Percentiles rank a stretch among this genome's conserved stretches.
Evolutionary conservation across 73 alveolate species (phyloP).

Genomic region (Paramecium pentaurelia): DNA sequence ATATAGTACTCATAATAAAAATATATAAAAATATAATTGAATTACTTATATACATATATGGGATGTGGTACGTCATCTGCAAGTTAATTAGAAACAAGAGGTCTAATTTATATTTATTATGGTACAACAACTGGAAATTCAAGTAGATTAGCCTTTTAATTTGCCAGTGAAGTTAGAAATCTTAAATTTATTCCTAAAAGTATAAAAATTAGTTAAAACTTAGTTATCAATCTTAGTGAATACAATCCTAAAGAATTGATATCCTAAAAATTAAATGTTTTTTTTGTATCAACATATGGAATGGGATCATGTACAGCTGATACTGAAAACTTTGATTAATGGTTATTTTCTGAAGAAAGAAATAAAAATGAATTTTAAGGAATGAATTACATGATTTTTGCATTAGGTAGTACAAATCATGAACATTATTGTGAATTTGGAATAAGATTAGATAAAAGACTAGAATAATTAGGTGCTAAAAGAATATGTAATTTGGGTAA

Average conservation of each 20-base stretch:
- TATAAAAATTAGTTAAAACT: background rate
- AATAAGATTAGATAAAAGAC: constrained; percentile 10
- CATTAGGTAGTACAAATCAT: constrained; percentile 53
- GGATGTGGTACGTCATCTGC: constrained; percentile 17
- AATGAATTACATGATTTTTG: constrained; percentile 33
- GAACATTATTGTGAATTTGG: constrained; percentile 55
- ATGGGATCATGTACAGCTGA: constrained; percentile 53
- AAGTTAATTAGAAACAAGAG: constrained; percentile 49
- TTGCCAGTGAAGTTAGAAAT: constrained; percentile 2
- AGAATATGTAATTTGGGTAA: constrained; percentile 44
- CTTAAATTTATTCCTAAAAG: constrained; percentile 43
- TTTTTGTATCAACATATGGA: constrained; percentile 60
- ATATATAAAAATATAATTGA: background rate
- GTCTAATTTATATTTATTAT: constrained; percentile 21
- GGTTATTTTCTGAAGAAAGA: constrained; percentile 32
- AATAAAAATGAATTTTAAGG: background rate
- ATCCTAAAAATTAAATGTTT: background rate
- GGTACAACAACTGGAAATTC: constrained; percentile 60
- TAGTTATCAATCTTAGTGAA: constrained; percentile 52
- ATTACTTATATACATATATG: background rate
- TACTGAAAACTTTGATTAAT: constrained; percentile 29
- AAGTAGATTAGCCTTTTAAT: constrained; percentile 49
- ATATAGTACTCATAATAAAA: background rate
- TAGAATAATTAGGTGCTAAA: constrained; percentile 52
- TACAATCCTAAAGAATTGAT: background rate